Evolutionary conservation across 805 yeast species (phyloP).

Genomic region (Tetrapisispora phaffii): DNA sequence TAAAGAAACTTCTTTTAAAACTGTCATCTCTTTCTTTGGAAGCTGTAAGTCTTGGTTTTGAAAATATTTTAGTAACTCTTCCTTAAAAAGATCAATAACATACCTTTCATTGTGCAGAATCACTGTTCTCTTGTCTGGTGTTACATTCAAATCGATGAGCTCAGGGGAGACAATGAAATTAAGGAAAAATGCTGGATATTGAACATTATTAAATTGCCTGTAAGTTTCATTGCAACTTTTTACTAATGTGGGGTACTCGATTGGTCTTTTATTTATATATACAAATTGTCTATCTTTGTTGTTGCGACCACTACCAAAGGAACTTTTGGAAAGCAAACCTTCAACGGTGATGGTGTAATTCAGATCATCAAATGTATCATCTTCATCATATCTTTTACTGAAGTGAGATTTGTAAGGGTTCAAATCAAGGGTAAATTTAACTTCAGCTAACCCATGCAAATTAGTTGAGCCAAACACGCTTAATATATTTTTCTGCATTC

Average conservation of each 20-base stretch:
- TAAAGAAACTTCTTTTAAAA: background rate
- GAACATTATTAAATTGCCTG: constrained; percentile 59
- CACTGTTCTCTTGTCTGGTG: constrained; percentile 80
- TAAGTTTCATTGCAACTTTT: constrained; percentile 66
- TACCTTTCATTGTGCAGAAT: constrained; percentile 55
- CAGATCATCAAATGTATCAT: constrained; percentile 8
- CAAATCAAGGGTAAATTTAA: constrained; percentile 37
- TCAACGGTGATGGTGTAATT: constrained; percentile 32
- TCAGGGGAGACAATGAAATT: constrained; percentile 45
- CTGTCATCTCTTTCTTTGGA: constrained; percentile 15
- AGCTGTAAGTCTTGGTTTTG: constrained; percentile 30
- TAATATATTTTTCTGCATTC: constrained; percentile 48
- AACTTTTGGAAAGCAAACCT: constrained; percentile 67
- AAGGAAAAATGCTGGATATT: constrained; percentile 59
- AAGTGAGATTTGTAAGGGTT: constrained; percentile 22
- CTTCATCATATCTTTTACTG: constrained; percentile 9
- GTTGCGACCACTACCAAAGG: constrained; percentile 70
- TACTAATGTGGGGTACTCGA: constrained; percentile 42
- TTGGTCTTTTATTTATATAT: constrained; percentile 71
- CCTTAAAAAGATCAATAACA: constrained; percentile 47
- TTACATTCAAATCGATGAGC: constrained; percentile 71
- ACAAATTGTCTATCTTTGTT: constrained; percentile 66
- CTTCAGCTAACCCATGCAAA: constrained; percentile 43
- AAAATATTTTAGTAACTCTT: constrained; percentile 40
- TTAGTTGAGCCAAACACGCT: constrained; percentile 65